These are phyloP conservation scores for Camellia granthamiana DNA, from an alignment of 148 eudicot species.

Conservation along the genomic window DNA sequence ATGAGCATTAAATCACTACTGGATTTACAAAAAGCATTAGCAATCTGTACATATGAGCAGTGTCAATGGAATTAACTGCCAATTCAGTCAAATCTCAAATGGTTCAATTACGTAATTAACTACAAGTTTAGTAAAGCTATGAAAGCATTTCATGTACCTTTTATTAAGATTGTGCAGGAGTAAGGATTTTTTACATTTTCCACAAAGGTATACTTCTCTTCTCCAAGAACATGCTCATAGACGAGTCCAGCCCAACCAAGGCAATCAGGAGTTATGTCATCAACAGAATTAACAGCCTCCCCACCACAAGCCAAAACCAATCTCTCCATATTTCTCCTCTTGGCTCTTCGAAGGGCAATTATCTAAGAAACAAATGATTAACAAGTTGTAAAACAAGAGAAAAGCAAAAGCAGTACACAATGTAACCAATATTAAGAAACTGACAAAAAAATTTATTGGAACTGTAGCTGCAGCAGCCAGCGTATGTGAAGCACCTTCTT, in stretches of 20 bases:
- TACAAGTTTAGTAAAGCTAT: background rate
- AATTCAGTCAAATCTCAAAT: background rate
- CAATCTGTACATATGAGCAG: background rate
- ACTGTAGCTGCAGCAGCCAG: background rate
- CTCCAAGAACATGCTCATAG: conserved; percentile 93
- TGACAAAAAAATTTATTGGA: background rate
- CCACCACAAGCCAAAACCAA: conserved; percentile 98
- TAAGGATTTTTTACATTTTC: conserved; percentile 92
- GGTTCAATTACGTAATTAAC: background rate
- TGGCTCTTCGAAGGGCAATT: conserved; percentile 89
- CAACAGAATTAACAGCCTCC: conserved; percentile 90
- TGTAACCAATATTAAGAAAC: background rate
- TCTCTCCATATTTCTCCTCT: conserved; percentile 95
- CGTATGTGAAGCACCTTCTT: background rate
- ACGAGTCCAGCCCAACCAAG: conserved; percentile 99
- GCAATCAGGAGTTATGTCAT: conserved; percentile 80
- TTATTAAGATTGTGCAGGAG: conserved; percentile 90
- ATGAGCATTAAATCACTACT: background rate
- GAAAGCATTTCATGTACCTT: conserved; percentile 47
- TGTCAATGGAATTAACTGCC: background rate
- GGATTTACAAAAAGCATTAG: background rate
- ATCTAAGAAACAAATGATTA: conserved; percentile 41
- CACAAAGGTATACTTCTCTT: conserved; percentile 93
- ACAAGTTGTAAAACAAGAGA: background rate
- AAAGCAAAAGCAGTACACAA: background rate